A percentile compares a stretch with the other conserved stretches of the same genome.
These are phyloP conservation scores for Starmerella sp. DNA, from an alignment of 805 yeast genomes.

Conservation along the genomic window DNA sequence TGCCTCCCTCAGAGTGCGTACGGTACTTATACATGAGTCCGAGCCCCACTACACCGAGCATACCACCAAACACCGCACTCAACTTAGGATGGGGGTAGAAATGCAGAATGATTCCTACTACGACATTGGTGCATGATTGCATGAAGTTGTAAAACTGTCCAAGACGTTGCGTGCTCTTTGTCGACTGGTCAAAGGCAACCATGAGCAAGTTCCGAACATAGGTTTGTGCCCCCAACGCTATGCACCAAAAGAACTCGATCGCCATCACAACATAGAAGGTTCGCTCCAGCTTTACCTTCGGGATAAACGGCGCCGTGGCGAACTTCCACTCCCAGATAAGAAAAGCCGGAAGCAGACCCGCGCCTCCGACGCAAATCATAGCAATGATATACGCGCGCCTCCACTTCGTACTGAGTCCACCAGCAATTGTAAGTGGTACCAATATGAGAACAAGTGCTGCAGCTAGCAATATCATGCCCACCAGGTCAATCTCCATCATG, in stretches of 20 bases:
- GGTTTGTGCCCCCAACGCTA: constrained; percentile 55
- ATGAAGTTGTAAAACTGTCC: neutral
- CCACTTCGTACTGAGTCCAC: constrained; percentile 50
- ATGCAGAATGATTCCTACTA: neutral
- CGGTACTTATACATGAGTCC: neutral
- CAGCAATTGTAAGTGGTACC: constrained; percentile 66
- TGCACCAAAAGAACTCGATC: constrained; percentile 47
- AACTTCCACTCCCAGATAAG: constrained; percentile 40
- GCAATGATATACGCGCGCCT: constrained; percentile 48
- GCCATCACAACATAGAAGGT: constrained; percentile 60
- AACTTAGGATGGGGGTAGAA: neutral
- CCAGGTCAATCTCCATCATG: constrained; percentile 56
- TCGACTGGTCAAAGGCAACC: neutral
- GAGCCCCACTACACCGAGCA: neutral
- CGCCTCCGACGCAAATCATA: constrained; percentile 34
- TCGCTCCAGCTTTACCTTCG: constrained; percentile 43
- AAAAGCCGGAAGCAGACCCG: constrained; percentile 44
- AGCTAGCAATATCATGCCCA: constrained; percentile 49
- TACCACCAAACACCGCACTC: neutral
- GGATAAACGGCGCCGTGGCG: constrained; percentile 37
- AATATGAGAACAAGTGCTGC: constrained; percentile 53
- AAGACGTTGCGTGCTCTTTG: neutral
- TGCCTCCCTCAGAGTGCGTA: neutral
- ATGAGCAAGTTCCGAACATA: constrained; percentile 32
- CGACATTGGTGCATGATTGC: neutral